A percentile compares a stretch with the other conserved stretches of the same genome.
Conservation (phyloP, 306 rosid species). For the Dryas alaskensis region DNA sequence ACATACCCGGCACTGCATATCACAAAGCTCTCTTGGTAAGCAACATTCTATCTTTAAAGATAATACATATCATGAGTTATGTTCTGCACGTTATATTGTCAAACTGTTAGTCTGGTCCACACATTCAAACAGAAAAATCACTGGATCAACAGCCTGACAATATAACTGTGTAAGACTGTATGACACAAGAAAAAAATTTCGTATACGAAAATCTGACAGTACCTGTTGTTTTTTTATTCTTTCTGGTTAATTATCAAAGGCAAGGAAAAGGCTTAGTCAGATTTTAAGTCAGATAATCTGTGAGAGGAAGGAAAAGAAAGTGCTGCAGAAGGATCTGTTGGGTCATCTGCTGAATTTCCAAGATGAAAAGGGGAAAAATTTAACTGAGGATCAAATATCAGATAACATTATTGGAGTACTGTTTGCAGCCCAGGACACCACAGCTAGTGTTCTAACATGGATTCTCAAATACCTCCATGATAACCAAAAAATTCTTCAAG, state of each 20-base stretch:
- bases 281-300: slow-evolving; percentile 58
- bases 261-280: slow-evolving; percentile 63
- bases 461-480: slow-evolving; percentile 85
- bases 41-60: background rate
- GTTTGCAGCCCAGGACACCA: slow-evolving; percentile 95
- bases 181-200: too few relatives aligned
- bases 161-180: too few relatives aligned
- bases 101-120: too few relatives aligned
- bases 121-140: too few relatives aligned
- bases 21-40: slow-evolving; percentile 79
- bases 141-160: too few relatives aligned
- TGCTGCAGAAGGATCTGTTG: slow-evolving; percentile 51
- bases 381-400: slow-evolving; percentile 68
- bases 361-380: slow-evolving; percentile 43
- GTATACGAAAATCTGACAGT: background rate
- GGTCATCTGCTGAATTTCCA: slow-evolving; percentile 59
- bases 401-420: slow-evolving; percentile 86
- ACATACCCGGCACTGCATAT: slow-evolving; percentile 66
- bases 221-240: background rate
- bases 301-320: slow-evolving; percentile 60
- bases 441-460: slow-evolving; percentile 90
- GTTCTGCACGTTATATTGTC: too few relatives aligned
- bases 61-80: background rate
- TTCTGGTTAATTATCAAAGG: slow-evolving; percentile 35
- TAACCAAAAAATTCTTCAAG: slow-evolving; percentile 68